Base-by-base conservation (phyloP, 2,329 filamentous ascomycete species). In the Raffaelea albimanens region DNA sequence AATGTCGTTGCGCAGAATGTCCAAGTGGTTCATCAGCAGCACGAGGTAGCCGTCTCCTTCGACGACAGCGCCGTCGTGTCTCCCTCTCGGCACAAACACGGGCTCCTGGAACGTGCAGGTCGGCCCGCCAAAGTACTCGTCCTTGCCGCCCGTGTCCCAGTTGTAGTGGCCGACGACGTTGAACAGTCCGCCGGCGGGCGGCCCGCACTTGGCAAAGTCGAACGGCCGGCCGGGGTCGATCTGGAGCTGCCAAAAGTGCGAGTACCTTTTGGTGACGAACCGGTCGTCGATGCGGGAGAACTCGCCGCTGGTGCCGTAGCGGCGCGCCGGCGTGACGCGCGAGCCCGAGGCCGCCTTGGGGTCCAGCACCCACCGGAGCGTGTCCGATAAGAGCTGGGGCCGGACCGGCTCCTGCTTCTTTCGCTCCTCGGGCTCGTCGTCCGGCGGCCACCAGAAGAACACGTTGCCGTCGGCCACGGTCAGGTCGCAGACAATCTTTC, bases 11-110 rank as follows among this genome's bases (percentile, higher is more conserved):
- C 67, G 59, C 29, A 69, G 55, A 43, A 65, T 61, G 52, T 73
- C 71, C 4, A 73, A 63, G 46, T 67, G 63, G 52, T 72, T 71
- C 38, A 70, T 58, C 44, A 71, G 61, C 19, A 69, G 69, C 31
- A 74, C 65, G 53, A 66, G 63, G 52, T 73, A 76, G 1, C 73
- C 73, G 45, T 76, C 71, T 1, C 71, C 73, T 53, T 77, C 72
- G 2, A 48, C 59, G 0, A 60, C 64, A 19, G 61, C 62, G 2
- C 63, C 61, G 0, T 57, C 57, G 9, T 34, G 10, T 34, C 16
- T 34, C 16, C 16, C 31, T 29, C 62, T 61, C 0, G 74, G 73
- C 13, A 77, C 68, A 48, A 78, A 78, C 0, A 71, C 67, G 0
- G 74, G 73, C 51, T 78, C 74, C 55, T 77, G 73, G 51, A 75